These are phyloP conservation scores for Simplicillium aogashimaense DNA, from an alignment of 2,329 filamentous ascomycete species.

Conservation along the genomic window DNA sequence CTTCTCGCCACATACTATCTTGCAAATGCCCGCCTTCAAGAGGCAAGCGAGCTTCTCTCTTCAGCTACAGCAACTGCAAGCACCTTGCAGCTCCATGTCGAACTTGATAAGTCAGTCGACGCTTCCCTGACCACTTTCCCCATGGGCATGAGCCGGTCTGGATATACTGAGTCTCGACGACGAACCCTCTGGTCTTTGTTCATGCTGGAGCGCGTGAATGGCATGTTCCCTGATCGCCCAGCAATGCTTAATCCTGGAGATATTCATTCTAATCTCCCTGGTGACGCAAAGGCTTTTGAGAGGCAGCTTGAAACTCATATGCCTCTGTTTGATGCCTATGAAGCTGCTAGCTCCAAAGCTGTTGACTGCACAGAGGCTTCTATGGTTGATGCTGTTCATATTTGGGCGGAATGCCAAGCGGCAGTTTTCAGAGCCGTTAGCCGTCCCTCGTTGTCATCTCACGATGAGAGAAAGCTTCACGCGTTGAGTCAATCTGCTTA, in stretches of 20 bases:
- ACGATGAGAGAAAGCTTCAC: constrained; percentile 25
- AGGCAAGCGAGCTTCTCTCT: constrained; percentile 55
- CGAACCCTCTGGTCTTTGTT: constrained; percentile 66
- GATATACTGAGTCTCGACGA: constrained; percentile 56
- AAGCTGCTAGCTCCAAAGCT: constrained; percentile 13
- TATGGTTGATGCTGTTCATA: constrained; percentile 50
- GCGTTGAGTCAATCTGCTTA: constrained; percentile 40
- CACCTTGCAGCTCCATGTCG: constrained; percentile 53
- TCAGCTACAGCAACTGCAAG: constrained; percentile 50
- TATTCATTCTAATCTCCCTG: constrained; percentile 57
- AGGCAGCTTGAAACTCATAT: constrained; percentile 44
- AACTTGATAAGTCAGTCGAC: constrained; percentile 39
- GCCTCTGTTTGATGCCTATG: constrained; percentile 49
- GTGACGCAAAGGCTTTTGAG: constrained; percentile 51
- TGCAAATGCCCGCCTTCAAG: constrained; percentile 45
- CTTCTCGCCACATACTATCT: constrained; percentile 58
- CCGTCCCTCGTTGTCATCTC: constrained; percentile 14
- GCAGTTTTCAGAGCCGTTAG: constrained; percentile 37
- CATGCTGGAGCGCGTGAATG: constrained; percentile 57
- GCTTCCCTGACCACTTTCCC: constrained; percentile 30
- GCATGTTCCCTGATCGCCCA: constrained; percentile 41
- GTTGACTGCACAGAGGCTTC: constrained; percentile 44
- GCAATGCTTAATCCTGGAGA: constrained; percentile 53
- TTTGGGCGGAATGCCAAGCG: constrained; percentile 56
- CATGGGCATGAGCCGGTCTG: constrained; percentile 45